Evolutionary conservation across 306 rosid species (phyloP).

Genomic region (Cucurbita moschata): DNA sequence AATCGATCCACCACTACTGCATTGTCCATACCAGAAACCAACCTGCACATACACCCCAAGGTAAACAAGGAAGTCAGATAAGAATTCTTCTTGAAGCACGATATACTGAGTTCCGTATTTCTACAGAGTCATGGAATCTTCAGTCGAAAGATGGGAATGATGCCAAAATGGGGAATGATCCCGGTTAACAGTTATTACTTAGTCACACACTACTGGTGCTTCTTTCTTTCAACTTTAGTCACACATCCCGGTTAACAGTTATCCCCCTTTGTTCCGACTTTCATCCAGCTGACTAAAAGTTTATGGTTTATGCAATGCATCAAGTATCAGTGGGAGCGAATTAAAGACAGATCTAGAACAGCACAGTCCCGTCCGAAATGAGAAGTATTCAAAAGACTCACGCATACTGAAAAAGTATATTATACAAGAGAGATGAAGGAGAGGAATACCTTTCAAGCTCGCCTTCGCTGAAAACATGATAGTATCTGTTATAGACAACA

Average conservation of each 20-base stretch:
- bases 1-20: conserved; percentile 61
- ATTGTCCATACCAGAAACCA: conserved; percentile 49
- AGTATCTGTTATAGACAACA: conserved; percentile 78
- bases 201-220: neutral
- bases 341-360: neutral
- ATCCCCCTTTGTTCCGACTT: neutral
- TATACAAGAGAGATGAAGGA: neutral
- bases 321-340: neutral
- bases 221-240: neutral
- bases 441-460: conserved; percentile 76
- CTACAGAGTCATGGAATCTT: neutral
- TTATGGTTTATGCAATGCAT: neutral
- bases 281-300: neutral
- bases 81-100: neutral
- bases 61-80: neutral
- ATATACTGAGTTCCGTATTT: neutral
- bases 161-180: neutral
- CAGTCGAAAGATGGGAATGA: neutral
- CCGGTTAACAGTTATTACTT: neutral
- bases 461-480: conserved; percentile 89
- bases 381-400: neutral
- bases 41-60: conserved; percentile 33
- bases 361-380: neutral
- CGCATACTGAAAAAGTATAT: neutral
- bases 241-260: no score